A percentile compares a stretch with the other conserved stretches of the same genome.
Evolutionary conservation across 2,329 filamentous ascomycete species (phyloP).

Genomic region (Pseudomassariella vexata): DNA sequence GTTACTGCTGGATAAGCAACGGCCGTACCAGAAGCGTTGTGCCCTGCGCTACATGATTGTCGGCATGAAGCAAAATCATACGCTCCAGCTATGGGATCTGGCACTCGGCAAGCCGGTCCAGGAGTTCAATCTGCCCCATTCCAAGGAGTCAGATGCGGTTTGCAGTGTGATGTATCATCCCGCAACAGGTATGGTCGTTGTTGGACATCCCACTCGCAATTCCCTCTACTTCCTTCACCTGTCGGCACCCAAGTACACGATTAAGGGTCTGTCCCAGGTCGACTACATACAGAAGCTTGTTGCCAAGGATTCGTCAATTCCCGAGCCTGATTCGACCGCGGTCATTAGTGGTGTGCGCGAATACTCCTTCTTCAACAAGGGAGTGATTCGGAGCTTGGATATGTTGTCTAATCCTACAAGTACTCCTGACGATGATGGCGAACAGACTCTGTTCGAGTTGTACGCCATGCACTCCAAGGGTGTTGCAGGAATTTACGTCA

Average conservation of each 20-base stretch:
- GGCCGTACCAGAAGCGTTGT: conserved; percentile 83
- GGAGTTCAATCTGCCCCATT: conserved; percentile 92
- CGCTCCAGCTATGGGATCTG: conserved; percentile 96
- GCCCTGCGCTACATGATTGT: conserved; percentile 94
- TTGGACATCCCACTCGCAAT: conserved; percentile 94
- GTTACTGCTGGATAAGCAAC: conserved; percentile 90
- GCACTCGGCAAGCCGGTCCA: conserved; percentile 92
- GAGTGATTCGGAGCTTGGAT: conserved; percentile 82
- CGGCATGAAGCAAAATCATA: conserved; percentile 98
- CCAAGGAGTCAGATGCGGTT: conserved; percentile 94
- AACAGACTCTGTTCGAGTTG: conserved; percentile 81
- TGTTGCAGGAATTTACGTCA: conserved; percentile 83
- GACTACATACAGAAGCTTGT: conserved; percentile 77
- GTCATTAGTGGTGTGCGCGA: conserved; percentile 96
- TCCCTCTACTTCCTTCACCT: conserved; percentile 96
- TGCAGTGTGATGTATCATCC: conserved; percentile 96
- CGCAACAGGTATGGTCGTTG: conserved; percentile 83
- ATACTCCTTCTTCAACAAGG: conserved; percentile 84
- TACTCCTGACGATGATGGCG: conserved; percentile 54
- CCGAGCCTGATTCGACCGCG: conserved; percentile 87
- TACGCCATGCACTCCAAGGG: conserved; percentile 98
- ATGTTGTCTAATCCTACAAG: conserved; percentile 71
- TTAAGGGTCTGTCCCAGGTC: conserved; percentile 79
- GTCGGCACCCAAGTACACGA: conserved; percentile 86
- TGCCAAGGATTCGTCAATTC: conserved; percentile 64